Evolutionary conservation across 805 yeast species (phyloP).

Genomic region (Wickerhamomyces chambardii): DNA sequence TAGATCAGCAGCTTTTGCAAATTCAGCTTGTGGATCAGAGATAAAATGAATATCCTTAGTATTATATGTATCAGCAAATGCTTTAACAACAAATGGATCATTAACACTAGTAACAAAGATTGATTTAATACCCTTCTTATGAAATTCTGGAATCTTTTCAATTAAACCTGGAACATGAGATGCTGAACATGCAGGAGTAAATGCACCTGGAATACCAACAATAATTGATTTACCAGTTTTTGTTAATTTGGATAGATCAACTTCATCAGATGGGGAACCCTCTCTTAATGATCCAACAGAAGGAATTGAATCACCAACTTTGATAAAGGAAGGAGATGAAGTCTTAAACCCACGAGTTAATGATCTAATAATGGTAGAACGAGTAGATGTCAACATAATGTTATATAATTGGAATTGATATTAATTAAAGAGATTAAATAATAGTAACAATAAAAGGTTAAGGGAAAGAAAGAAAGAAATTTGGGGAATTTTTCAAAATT

Average conservation of each 20-base stretch:
- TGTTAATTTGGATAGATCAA: slow-evolving; percentile 43
- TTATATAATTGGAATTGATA: background rate
- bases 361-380: background rate
- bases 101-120: slow-evolving; percentile 72
- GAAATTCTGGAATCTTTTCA: slow-evolving; percentile 38
- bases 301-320: slow-evolving; percentile 60
- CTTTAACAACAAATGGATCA: slow-evolving; percentile 78
- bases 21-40: slow-evolving; percentile 76
- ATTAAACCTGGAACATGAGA: slow-evolving; percentile 71
- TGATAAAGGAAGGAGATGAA: slow-evolving; percentile 20
- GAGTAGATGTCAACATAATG: background rate
- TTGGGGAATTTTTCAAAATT: too few species aligned
- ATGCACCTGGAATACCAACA: slow-evolving; percentile 69
- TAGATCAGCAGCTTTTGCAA: slow-evolving; percentile 55
- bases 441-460: background rate
- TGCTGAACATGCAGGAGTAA: slow-evolving; percentile 71
- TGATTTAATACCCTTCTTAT: slow-evolving; percentile 52
- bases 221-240: slow-evolving; percentile 41
- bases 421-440: background rate
- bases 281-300: slow-evolving; percentile 39
- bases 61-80: slow-evolving; percentile 55
- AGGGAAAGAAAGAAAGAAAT: too few species aligned
- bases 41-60: slow-evolving; percentile 38
- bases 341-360: slow-evolving; percentile 17
- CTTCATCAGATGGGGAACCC: slow-evolving; percentile 55